A percentile compares a stretch with the other conserved stretches of the same genome.
phyloP scores from a whole-genome alignment of 371 early-diverging fungal genomes.

The Mucor mucedo region DNA sequence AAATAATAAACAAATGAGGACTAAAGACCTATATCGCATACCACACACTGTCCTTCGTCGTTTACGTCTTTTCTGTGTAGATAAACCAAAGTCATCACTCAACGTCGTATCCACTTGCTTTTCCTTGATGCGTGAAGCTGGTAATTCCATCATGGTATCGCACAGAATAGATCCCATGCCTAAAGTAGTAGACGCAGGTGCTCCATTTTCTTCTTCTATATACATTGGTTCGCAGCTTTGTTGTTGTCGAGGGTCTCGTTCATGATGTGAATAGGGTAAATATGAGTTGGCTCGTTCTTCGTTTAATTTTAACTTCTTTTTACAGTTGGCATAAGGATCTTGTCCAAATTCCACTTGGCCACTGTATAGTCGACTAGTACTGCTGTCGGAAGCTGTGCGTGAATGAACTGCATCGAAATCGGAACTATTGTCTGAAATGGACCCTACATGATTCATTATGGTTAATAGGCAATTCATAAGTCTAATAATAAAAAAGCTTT shows the following conservation, averaged over 20 bases:
- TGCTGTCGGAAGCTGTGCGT: constrained; percentile 47
- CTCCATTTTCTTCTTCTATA: constrained; percentile 31
- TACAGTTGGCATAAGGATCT: constrained; percentile 42
- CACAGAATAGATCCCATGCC: constrained; percentile 38
- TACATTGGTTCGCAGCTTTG: constrained; percentile 40
- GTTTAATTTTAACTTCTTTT: constrained; percentile 3
- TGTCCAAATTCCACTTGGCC: constrained; percentile 23
- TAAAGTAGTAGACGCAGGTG: constrained; percentile 18
- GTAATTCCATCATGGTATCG: constrained; percentile 15
- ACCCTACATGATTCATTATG: constrained; percentile 12
- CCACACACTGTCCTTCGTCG: constrained; percentile 20
- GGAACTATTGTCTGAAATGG: constrained; percentile 26
- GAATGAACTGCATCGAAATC: constrained; percentile 39
- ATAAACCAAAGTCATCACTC: not conserved
- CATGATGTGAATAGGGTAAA: constrained; percentile 52
- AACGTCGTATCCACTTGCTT: no score
- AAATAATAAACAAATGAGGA: constrained; percentile 1
- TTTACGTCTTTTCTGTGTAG: not conserved
- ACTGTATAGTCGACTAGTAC: constrained; percentile 35
- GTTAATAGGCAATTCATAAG: not conserved
- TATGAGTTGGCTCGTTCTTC: constrained; percentile 47
- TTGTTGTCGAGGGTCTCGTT: constrained; percentile 28
- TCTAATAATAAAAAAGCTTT: not conserved
- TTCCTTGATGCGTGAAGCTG: not conserved
- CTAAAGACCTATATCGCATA: constrained; percentile 14